Percentiles rank a stretch among this genome's conserved stretches.
phyloP scores from a whole-genome alignment of 768 basidiomycete genomes.

The Rhizopogon salebrosus region DNA sequence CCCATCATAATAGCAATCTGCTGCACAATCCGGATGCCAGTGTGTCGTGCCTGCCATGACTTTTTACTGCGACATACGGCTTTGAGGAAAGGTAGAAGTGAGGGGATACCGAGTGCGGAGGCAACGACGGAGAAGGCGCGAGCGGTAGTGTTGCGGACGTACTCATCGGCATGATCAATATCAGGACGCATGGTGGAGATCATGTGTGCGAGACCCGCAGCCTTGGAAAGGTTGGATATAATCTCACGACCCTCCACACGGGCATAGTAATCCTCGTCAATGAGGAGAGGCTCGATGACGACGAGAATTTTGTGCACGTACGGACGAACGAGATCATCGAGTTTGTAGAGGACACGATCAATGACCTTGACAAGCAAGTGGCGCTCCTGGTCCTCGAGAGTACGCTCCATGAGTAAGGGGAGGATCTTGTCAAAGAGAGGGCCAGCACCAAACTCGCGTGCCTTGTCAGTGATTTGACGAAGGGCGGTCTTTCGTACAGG shows the following conservation, averaged over 20 bases:
- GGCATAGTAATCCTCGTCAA: conserved; percentile 96
- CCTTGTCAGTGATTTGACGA: conserved; percentile 98
- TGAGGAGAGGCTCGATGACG: conserved; percentile 97
- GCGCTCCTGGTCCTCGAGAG: conserved; percentile 96
- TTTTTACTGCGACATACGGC: conserved; percentile 99
- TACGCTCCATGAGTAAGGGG: conserved; percentile 95
- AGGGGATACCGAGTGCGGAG: conserved; percentile 96
- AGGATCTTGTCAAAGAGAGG: conserved; percentile 98
- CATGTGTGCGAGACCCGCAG: conserved; percentile 99
- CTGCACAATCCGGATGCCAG: conserved; percentile 98
- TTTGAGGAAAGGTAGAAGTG: conserved; percentile 95
- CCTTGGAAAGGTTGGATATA: conserved; percentile 97
- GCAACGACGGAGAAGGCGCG: conserved; percentile 99
- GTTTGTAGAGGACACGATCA: conserved; percentile 96
- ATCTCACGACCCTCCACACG: conserved; percentile 99
- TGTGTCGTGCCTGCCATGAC: conserved; percentile 99
- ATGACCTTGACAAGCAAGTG: conserved; percentile 99
- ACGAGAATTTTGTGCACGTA: conserved; percentile 99
- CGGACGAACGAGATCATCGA: conserved; percentile 96
- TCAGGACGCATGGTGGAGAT: conserved; percentile 99
- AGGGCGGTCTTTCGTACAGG: conserved; percentile 97
- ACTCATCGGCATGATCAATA: conserved; percentile 99
- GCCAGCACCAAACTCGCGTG: conserved; percentile 96
- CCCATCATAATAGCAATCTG: conserved; percentile 99
- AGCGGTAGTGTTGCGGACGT: conserved; percentile 97